phyloP scores from a whole-genome alignment of 495 filamentous ascomycete species.

The Podospora australis region DNA sequence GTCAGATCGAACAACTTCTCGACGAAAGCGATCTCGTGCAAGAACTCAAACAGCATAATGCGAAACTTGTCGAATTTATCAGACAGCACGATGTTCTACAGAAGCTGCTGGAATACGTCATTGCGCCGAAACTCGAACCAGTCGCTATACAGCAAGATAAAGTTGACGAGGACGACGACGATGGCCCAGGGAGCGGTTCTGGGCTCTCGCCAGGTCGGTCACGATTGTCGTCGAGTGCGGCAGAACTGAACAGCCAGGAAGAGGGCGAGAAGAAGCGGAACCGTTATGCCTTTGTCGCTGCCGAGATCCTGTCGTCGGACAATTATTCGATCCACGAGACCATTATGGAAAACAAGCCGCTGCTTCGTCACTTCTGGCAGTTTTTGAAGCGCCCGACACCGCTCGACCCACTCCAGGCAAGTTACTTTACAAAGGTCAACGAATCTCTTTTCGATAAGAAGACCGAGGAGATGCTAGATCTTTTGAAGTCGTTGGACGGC shows the following conservation, averaged over 20 bases:
- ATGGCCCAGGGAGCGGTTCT: conserved; percentile 44
- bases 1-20: conserved; percentile 89
- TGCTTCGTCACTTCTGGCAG: conserved; percentile 80
- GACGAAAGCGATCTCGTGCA: conserved; percentile 95
- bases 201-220: conserved; percentile 36
- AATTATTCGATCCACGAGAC: conserved; percentile 94
- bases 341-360: conserved; percentile 72
- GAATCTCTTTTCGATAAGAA: conserved; percentile 94
- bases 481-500: conserved; percentile 75
- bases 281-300: conserved; percentile 85
- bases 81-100: conserved; percentile 82
- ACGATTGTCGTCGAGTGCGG: conserved; percentile 32
- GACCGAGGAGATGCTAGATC: conserved; percentile 89
- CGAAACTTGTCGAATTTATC: conserved; percentile 93
- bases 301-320: conserved; percentile 91
- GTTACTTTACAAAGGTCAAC: conserved; percentile 98
- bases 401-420: conserved; percentile 85
- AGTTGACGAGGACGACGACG: conserved; percentile 47
- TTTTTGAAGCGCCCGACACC: conserved; percentile 75
- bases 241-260: conserved; percentile 46
- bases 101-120: conserved; percentile 83
- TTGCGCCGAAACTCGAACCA: conserved; percentile 61
- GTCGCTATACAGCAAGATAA: conserved; percentile 57
- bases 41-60: conserved; percentile 96
- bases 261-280: conserved; percentile 79